phyloP scores from a whole-genome alignment of 345 rosid genomes.

The Syzygium aromaticum region DNA sequence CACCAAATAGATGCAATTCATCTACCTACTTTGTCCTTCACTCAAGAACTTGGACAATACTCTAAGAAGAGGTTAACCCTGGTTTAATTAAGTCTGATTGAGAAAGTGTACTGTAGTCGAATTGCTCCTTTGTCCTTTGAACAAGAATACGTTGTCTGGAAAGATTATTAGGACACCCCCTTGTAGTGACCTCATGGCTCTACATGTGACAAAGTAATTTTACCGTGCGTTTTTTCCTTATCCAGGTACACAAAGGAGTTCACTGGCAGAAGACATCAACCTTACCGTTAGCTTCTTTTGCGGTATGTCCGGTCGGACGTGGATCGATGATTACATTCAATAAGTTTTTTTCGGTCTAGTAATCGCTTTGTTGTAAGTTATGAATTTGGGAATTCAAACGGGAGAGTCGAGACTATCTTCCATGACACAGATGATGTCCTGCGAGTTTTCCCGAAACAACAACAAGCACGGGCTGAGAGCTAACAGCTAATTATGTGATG shows the following conservation, averaged over 20 bases:
- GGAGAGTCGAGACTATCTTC: neutral
- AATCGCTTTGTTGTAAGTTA: neutral
- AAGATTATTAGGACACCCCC: neutral
- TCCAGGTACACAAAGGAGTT: neutral
- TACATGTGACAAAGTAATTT: neutral
- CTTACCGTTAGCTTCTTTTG: neutral
- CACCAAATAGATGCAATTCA: neutral
- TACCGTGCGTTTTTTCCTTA: neutral
- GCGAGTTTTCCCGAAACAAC: neutral
- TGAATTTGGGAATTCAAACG: neutral
- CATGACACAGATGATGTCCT: neutral
- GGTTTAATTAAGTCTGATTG: neutral
- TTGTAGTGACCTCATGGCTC: neutral
- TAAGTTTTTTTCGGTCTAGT: neutral
- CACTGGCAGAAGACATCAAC: neutral
- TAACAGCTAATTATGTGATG: neutral
- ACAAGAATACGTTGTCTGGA: neutral
- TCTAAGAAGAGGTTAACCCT: neutral
- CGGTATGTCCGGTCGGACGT: neutral
- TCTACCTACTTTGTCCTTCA: neutral
- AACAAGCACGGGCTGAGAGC: neutral
- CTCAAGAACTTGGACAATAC: neutral
- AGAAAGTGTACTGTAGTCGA: neutral
- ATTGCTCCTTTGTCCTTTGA: neutral
- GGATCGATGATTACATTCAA: neutral